phyloP scores from a whole-genome alignment of 345 rosid genomes.

The Streptanthus diversifolius region DNA sequence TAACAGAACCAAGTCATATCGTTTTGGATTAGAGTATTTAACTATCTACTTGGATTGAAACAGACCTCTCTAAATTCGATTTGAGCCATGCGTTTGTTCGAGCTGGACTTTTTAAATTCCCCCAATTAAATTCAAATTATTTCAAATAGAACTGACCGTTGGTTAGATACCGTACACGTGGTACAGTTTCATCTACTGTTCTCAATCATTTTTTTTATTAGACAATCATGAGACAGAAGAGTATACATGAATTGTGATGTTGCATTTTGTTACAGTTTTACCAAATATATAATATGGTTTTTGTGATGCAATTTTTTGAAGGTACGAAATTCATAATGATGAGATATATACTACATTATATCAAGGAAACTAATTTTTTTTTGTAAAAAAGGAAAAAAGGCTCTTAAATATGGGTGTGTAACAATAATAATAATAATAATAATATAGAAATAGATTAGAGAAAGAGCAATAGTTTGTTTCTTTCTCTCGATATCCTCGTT shows the following conservation, averaged over 20 bases:
- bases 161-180: conserved; percentile 24
- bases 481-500: not conserved
- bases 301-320: not conserved
- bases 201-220: not conserved
- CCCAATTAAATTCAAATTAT: not conserved
- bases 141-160: conserved; percentile 5
- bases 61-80: not conserved
- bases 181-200: not conserved
- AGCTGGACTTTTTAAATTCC: not conserved
- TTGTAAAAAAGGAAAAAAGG: not conserved
- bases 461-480: not conserved
- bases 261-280: not conserved
- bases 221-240: not conserved
- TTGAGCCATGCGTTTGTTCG: not conserved
- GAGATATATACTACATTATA: too few relatives aligned
- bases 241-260: not conserved
- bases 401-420: not conserved
- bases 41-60: not conserved
- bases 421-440: not conserved
- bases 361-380: not conserved
- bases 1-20: not conserved
- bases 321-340: not conserved
- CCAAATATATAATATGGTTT: not conserved
- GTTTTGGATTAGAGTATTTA: not conserved
- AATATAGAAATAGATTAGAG: not conserved